Evolutionary conservation across 2,329 filamentous ascomycete genomes (phyloP).

Genomic region (Fusarium aywerte): DNA sequence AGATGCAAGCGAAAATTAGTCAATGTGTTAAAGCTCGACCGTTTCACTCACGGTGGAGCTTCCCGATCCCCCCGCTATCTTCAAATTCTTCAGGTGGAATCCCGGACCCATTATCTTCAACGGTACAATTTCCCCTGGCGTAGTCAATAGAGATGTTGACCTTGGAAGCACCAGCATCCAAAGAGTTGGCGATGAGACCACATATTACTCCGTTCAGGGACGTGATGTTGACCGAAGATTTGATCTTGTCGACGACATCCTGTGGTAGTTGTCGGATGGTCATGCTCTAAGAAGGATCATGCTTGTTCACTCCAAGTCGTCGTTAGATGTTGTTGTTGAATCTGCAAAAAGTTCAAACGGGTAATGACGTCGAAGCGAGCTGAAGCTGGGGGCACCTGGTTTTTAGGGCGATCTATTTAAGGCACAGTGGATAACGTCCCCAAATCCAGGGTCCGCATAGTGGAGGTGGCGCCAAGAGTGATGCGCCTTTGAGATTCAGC

Average conservation of each 20-base stretch:
- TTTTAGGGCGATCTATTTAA: conserved; percentile 33
- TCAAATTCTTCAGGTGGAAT: conserved; percentile 79
- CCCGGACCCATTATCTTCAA: conserved; percentile 87
- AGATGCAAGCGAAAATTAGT: conserved; percentile 14
- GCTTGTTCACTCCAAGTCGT: conserved; percentile 5
- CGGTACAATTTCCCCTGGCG: conserved; percentile 75
- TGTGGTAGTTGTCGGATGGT: conserved; percentile 76
- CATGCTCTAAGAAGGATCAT: conserved; percentile 55
- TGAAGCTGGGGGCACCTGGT: conserved; percentile 27
- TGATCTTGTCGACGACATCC: conserved; percentile 80
- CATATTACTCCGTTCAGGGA: conserved; percentile 76
- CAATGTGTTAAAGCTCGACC: neutral
- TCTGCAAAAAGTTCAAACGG: conserved; percentile 2
- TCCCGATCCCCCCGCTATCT: conserved; percentile 76
- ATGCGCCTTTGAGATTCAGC: conserved; percentile 24
- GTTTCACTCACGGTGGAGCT: conserved; percentile 71
- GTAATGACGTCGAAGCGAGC: conserved; percentile 36
- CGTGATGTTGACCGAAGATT: conserved; percentile 83
- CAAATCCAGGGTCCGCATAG: conserved; percentile 37
- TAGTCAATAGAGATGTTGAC: conserved; percentile 80
- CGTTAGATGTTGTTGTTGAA: conserved; percentile 18
- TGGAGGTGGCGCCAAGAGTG: conserved; percentile 42
- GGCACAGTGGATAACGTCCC: conserved; percentile 36
- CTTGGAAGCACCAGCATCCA: conserved; percentile 80
- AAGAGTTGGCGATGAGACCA: conserved; percentile 82